Percentiles rank a stretch among this genome's conserved stretches.
phyloP scores from a whole-genome alignment of 495 filamentous ascomycete species.

The Corynascus novoguineensis region DNA sequence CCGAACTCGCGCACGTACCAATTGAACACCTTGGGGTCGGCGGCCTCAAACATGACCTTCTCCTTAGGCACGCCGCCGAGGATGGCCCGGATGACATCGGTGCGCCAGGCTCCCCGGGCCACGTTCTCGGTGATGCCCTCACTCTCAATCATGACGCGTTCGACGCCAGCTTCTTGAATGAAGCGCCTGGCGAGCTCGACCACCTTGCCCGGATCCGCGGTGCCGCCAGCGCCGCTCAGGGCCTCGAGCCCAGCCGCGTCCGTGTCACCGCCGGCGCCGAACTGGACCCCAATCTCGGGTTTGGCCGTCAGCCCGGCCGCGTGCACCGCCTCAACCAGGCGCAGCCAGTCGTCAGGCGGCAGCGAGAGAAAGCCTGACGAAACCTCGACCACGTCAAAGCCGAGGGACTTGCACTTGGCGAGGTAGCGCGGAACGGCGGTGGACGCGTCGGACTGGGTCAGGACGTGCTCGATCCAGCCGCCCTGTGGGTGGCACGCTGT shows the following conservation, averaged over 20 bases:
- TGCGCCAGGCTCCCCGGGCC: constrained; percentile 49
- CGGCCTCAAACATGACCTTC: constrained; percentile 59
- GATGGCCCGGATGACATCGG: constrained; percentile 52
- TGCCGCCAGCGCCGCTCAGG: constrained; percentile 42
- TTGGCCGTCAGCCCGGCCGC: constrained; percentile 50
- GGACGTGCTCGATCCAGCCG: constrained; percentile 53
- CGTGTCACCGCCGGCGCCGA: constrained; percentile 56
- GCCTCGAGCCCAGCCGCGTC: constrained; percentile 43
- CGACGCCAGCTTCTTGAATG: constrained; percentile 47
- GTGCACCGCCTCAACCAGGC: constrained; percentile 51
- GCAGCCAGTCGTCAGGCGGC: constrained; percentile 53
- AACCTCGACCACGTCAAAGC: constrained; percentile 54
- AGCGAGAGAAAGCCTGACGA: constrained; percentile 52
- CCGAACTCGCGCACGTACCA: constrained; percentile 56
- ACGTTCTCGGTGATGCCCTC: constrained; percentile 60
- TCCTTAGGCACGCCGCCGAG: constrained; percentile 50
- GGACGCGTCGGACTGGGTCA: constrained; percentile 42
- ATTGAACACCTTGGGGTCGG: constrained; percentile 52
- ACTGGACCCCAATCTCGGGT: constrained; percentile 56
- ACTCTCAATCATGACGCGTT: constrained; percentile 58
- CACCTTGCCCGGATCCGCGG: constrained; percentile 48
- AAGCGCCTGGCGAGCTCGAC: constrained; percentile 48
- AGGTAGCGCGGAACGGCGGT: constrained; percentile 49
- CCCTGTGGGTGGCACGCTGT: constrained; percentile 29
- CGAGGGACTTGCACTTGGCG: constrained; percentile 45